A percentile compares a stretch with the other conserved stretches of the same genome.
Evolutionary conservation across 805 yeast species (phyloP).

Genomic region (Candida pseudofarinosa): DNA sequence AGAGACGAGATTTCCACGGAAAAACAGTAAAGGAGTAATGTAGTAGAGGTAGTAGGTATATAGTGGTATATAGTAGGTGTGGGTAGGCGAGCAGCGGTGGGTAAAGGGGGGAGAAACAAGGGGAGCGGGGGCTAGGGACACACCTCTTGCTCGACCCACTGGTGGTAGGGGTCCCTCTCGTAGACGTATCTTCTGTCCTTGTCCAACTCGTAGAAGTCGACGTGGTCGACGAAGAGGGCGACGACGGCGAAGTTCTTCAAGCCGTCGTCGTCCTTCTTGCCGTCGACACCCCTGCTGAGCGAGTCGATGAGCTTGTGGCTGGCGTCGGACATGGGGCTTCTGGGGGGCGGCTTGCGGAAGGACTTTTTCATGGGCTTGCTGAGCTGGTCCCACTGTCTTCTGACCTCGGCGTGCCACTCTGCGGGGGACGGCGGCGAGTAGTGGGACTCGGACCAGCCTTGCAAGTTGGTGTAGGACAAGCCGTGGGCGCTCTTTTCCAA

Average conservation of each 20-base stretch:
- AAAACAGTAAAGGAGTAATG: no score
- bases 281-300: slow-evolving; percentile 80
- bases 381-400: slow-evolving; percentile 58
- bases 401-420: slow-evolving; percentile 67
- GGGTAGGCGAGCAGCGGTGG: no score
- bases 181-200: slow-evolving; percentile 53
- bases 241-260: slow-evolving; percentile 65
- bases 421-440: slow-evolving; percentile 46
- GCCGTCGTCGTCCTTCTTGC: slow-evolving; percentile 59
- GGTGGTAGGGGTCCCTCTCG: slow-evolving; percentile 50
- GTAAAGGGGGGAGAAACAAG: no score
- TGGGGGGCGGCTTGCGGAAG: slow-evolving; percentile 73
- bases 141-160: slow-evolving; percentile 75
- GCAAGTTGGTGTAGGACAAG: slow-evolving; percentile 25
- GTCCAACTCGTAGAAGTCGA: slow-evolving; percentile 62
- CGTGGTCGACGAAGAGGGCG: slow-evolving; percentile 64
- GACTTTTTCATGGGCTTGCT: slow-evolving; percentile 58
- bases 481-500: slow-evolving; percentile 14
- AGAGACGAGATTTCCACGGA: no score
- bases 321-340: slow-evolving; percentile 51
- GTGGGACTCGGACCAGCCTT: slow-evolving; percentile 20
- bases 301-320: slow-evolving; percentile 60
- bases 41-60: no score
- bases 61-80: no score
- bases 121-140: no score